Evolutionary conservation across 2,329 filamentous ascomycete species (phyloP).

Genomic region (Pleurostoma richardsiae): DNA sequence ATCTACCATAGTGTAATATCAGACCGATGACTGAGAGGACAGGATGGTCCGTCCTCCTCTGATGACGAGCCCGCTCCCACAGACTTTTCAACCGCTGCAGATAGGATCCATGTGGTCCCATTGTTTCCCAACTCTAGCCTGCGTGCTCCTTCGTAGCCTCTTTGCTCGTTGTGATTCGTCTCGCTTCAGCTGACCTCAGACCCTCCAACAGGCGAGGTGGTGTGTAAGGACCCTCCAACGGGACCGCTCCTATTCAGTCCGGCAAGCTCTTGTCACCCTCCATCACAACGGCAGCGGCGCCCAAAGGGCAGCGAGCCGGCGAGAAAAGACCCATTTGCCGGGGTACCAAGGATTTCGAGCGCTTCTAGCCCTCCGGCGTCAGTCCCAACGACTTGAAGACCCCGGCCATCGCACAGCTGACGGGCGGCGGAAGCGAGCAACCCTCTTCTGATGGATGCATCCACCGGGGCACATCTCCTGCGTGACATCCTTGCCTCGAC

Average conservation of each 20-base stretch:
- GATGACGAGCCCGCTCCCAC: not conserved
- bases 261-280: not conserved
- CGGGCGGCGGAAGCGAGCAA: no score
- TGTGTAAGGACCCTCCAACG: not conserved
- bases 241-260: no score
- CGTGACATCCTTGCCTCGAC: no score
- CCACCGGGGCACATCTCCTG: no score
- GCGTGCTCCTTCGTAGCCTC: not conserved
- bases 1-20: not conserved
- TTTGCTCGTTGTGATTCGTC: not conserved
- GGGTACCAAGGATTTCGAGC: not conserved
- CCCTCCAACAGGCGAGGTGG: not conserved
- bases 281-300: not conserved
- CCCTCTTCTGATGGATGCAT: no score
- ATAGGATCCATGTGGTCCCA: not conserved
- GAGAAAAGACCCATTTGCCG: not conserved
- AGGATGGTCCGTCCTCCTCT: not conserved
- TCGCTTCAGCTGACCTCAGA: not conserved
- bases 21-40: not conserved
- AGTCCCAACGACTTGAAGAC: no score
- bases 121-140: not conserved
- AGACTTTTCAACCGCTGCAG: not conserved
- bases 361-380: no score
- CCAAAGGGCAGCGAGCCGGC: not conserved
- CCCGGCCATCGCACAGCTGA: no score